A percentile compares a stretch with the other conserved stretches of the same genome.
Conservation (phyloP, 179 eudicot genomes). For the Corrigiola litoralis region DNA sequence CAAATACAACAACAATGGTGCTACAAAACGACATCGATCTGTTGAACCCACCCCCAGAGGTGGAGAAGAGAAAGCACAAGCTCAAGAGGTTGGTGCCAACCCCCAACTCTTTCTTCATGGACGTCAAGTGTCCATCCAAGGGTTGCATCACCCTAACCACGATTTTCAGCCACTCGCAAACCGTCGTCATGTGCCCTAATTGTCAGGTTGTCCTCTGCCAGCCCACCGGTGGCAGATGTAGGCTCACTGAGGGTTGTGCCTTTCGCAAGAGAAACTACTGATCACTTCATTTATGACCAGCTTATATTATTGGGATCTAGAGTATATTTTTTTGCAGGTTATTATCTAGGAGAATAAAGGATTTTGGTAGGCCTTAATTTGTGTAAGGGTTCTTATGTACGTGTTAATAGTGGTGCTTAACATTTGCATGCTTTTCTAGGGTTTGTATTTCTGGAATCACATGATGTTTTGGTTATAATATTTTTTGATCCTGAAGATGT, state of each 20-base stretch:
- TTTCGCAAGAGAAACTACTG: conserved; percentile 6
- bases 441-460: too few species aligned
- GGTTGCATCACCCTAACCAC: conserved; percentile 9
- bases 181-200: conserved; percentile 11
- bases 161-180: conserved; percentile 19
- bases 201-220: conserved; percentile 18
- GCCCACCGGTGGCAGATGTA: conserved; percentile 17
- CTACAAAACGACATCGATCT: conserved; percentile 22
- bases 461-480: too few species aligned
- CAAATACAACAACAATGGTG: conserved; percentile 7
- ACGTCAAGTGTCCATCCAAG: neutral
- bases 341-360: too few species aligned
- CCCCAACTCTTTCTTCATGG: conserved; percentile 22
- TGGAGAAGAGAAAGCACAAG: conserved; percentile 24
- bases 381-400: too few species aligned
- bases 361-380: too few species aligned
- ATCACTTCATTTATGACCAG: neutral
- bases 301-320: too few species aligned
- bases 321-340: too few species aligned
- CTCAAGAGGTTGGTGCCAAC: conserved; percentile 12
- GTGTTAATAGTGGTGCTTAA: too few species aligned
- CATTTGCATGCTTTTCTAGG: too few species aligned
- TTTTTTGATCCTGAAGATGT: too few species aligned
- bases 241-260: conserved; percentile 14
- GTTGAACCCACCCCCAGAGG: conserved; percentile 15